Base-by-base conservation (phyloP, 192 early-diverging fungal genomes). In the Coemansia sp. region DNA sequence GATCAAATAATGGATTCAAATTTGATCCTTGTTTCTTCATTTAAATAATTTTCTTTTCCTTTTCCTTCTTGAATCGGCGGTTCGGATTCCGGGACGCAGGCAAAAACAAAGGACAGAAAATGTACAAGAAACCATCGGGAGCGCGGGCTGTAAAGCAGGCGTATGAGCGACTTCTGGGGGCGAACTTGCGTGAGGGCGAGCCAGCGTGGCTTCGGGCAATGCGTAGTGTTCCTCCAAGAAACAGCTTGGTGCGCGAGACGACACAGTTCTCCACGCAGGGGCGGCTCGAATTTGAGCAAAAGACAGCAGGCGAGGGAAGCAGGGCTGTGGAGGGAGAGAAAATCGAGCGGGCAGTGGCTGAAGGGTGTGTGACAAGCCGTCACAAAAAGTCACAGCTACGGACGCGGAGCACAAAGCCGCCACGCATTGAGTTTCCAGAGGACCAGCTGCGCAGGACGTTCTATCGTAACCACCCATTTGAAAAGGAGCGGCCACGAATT, bases 391-490 rank as follows among this genome's bases (percentile, higher is more conserved):
- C 84, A 64, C 78, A 87, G 42, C 81, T 92, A 65, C 86, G 85
- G 48, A 88, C 87, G 46, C 82, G 70, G 74, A 83, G 82, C 40
- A 84, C 87, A 32, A 69, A 82, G 72, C 91, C 92, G 50, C 87
- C 85, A 15, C 74, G 71, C 61, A 96, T 99, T 38, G 88, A 84
- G 39, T 99, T 94, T 68, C 92, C 92, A 5, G 95, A 97, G 80
- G 97, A 99, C 80, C 65, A 74, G 62, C 85, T 99, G 65, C 89
- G 97, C 60, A 61, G 84, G 60, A 87, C 85, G 61, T 99, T 99
- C 68, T 99, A 94, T 80, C 84, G 86, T 68, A 90, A 95, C 85
- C 97, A 99, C 80, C 97, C 97, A 19, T 93, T 91, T 73, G 97
- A 99, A 78, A 83, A 90, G 67, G 68, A 79, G 36, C 82, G 91